These are phyloP conservation scores for Eucalyptus coolabah DNA, from an alignment of 345 rosid genomes.

Conservation along the genomic window DNA sequence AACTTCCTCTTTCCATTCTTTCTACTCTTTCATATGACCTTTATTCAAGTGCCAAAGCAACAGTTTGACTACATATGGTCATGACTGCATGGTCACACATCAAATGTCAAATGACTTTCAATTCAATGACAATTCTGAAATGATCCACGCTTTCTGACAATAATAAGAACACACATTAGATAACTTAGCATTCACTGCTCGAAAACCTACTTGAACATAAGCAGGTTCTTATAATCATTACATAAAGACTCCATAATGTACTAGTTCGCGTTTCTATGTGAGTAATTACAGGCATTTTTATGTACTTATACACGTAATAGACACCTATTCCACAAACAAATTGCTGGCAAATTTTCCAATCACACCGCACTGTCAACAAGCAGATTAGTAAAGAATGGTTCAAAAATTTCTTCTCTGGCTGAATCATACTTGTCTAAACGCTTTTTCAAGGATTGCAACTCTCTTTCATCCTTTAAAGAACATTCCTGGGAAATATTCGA, in stretches of 20 bases:
- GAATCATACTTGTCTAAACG: constrained; percentile 53
- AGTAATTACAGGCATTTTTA: not conserved
- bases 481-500: constrained; percentile 24
- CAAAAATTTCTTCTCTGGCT: constrained; percentile 63
- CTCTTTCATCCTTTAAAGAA: constrained; percentile 50
- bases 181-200: not conserved
- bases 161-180: not conserved
- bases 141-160: rapidly evolving
- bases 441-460: constrained; percentile 65
- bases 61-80: too few relatives aligned
- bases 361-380: not conserved
- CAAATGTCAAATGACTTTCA: not conserved
- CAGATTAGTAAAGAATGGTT: constrained; percentile 58
- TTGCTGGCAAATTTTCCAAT: not conserved
- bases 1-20: not conserved
- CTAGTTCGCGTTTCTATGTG: not conserved
- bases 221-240: not conserved
- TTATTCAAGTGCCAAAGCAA: not conserved
- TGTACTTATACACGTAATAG: not conserved
- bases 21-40: too few relatives aligned
- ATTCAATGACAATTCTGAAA: not conserved
- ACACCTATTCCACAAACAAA: not conserved
- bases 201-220: not conserved
- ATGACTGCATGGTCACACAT: not conserved
- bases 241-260: not conserved